Base-by-base conservation (phyloP, 1,284 basidiomycete species). In the Trametes polyzona region DNA sequence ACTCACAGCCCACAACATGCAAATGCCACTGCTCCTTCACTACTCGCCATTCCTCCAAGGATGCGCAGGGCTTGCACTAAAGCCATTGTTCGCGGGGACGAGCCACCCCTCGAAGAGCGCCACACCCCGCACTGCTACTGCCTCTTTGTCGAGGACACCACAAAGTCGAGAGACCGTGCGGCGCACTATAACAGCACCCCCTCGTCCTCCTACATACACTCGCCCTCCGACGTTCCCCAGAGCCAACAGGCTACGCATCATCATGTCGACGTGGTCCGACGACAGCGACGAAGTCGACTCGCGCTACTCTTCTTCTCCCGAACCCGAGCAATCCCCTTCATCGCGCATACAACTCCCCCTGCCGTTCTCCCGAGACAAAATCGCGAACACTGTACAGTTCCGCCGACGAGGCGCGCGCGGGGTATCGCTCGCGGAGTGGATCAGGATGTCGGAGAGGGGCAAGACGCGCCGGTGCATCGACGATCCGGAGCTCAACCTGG, bases 391-490 rank as follows among this genome's bases (percentile, higher is more conserved):
- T 1, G 46, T 63, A 27, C 32, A 44, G 17, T 59, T 63, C 37
- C 4, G 16, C 2, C 37, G 21, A 1, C 19, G 46, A 1, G 47
- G 47, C 32, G 19, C 49, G 1, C 33, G 16, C 2, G 57, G 55
- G 2, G 58, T 63, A 2, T 57, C 43, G 9, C 35, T 63, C 26
- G 52, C 40, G 16, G 49, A 59, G 3, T 63, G 61, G 61, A 54
- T 51, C 5, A 44, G 47, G 32, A 41, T 59, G 10, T 27, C 55
- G 17, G 61, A 59, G 30, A 59, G 51, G 47, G 11, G 55, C 19
- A 50, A 30, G 37, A 63, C 40, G 10, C 37, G 47, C 29, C 21
- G 39, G 6, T 56, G 46, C 8, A 41, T 63, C 21, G 46, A 48
- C 16, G 47, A 44, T 24, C 40, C 54, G 9, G 26, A 49, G 17